Base-by-base conservation (phyloP, 23 red algal species). In the Gracilaria domingensis region DNA sequence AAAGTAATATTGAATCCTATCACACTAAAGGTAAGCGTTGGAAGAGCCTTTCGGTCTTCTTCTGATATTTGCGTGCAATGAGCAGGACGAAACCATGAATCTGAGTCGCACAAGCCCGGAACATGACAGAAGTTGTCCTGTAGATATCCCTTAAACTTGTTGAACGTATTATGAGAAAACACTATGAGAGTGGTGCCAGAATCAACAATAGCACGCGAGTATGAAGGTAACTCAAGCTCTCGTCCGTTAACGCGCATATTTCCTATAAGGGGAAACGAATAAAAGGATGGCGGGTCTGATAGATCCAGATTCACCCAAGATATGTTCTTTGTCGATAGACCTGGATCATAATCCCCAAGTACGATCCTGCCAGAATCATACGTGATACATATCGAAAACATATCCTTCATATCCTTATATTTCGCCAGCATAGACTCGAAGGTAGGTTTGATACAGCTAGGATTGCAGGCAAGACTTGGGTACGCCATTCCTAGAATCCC, bases 401-500 rank as follows among this genome's bases (percentile, higher is more conserved):
- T 56, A 49, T 95, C 65, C n/a, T 88, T 93, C 76, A 90, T 93
- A 36, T 82, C 66, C 9, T 73, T 18, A 30, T 83, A 64, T 44
- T 84, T 83, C 44, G 85, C 60, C 49, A 94, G 42, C 93, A 98
- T 87, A 24, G 90, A 83, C 49, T 98, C 96, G 83, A 98, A 98
- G 2, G 92, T 87, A 18, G 96, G 96, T 34, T 72, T 88, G 48
- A 93, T 75, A 80, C 96, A 98, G 33, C 82, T 93, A 45, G 96
- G 96, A 54, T 98, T 95, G 85, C 96, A 98, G 0, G 96, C 88
- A 24, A 98, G 85, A 39, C 64, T 88, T 26, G 69, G 88, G 47
- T 91, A 98, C 17, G 96, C 96, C 83, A 98, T 89, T 7, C 96
- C 96, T 16, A 98, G 59, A 48, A 98, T 94, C 49, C 96, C 96